Evolutionary conservation across 441 rosid genomes (phyloP).

Genomic region (Raphanus hybrid): DNA sequence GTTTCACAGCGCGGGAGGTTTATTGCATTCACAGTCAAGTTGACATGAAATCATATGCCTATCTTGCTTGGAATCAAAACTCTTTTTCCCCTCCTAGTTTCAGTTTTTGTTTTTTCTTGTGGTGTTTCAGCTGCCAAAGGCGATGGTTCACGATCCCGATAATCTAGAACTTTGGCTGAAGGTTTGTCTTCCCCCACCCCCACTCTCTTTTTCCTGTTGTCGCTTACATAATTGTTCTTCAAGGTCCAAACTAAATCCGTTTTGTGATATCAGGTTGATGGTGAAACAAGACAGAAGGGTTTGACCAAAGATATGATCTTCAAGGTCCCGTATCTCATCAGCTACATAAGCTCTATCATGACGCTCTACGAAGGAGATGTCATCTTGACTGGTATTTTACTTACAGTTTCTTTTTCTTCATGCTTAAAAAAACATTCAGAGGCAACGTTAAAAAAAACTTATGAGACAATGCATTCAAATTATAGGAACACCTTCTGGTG

Average conservation of each 20-base stretch:
- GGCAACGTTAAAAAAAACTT: neutral
- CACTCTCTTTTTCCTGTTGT: neutral
- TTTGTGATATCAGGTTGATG: slow-evolving; percentile 12
- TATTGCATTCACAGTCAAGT: no score
- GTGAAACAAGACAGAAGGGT: slow-evolving; percentile 9
- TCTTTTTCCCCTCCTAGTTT: no score
- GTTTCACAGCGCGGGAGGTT: no score
- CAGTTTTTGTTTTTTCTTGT: no score
- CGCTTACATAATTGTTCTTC: no score
- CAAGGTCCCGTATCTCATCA: slow-evolving; percentile 81
- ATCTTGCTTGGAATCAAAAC: no score
- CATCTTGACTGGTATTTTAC: slow-evolving; percentile 73
- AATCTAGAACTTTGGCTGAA: slow-evolving; percentile 91
- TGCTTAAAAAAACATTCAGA: neutral
- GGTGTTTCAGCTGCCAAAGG: slow-evolving; percentile 62
- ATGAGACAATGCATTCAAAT: slow-evolving; percentile 15
- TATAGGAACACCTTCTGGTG: slow-evolving; percentile 97
- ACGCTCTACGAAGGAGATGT: slow-evolving; percentile 91
- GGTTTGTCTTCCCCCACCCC: slow-evolving; percentile 46
- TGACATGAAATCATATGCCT: no score
- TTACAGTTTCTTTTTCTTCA: neutral
- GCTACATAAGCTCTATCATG: slow-evolving; percentile 92
- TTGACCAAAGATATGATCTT: slow-evolving; percentile 87
- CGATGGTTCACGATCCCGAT: slow-evolving; percentile 72
- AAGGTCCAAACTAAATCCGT: slow-evolving; percentile 22